Evolutionary conservation across 257 asterid genomes (phyloP).

Genomic region (Solanum piurae): DNA sequence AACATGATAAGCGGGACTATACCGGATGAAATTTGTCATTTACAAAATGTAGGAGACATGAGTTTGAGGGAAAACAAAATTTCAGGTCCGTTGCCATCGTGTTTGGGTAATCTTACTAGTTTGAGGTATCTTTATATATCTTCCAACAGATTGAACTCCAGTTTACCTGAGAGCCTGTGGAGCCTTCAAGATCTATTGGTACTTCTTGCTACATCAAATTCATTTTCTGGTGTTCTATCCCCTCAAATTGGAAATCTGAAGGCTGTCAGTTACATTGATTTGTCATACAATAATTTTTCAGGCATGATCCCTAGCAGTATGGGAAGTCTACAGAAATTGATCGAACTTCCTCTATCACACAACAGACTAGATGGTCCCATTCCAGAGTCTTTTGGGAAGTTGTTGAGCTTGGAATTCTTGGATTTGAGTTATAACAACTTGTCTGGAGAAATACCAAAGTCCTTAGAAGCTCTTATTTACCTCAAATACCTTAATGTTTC

Average conservation of each 20-base stretch:
- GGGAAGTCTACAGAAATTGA: background rate
- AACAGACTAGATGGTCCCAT: constrained; percentile 16
- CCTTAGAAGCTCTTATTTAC: background rate
- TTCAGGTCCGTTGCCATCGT: constrained; percentile 17
- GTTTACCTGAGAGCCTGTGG: constrained; percentile 4
- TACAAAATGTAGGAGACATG: background rate
- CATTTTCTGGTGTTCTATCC: constrained; percentile 4
- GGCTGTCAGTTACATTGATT: background rate
- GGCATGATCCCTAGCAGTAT: constrained; percentile 5
- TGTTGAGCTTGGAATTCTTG: background rate
- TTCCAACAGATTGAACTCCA: constrained; percentile 8
- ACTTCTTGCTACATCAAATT: constrained; percentile 7
- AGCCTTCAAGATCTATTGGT: background rate
- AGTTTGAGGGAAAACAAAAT: background rate
- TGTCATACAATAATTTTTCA: constrained; percentile 7
- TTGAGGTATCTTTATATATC: background rate
- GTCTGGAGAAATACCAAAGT: constrained; percentile 8
- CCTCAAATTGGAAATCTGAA: constrained; percentile 6
- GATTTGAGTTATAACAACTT: constrained; percentile 8
- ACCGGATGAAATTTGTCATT: background rate
- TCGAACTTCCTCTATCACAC: background rate
- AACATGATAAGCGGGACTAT: background rate
- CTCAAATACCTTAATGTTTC: constrained; percentile 3
- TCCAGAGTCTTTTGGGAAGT: constrained; percentile 5
- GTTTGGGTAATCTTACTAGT: constrained; percentile 6